Conservation (phyloP, 2,329 filamentous ascomycete species). For the Aspergillus hiratsukae region DNA sequence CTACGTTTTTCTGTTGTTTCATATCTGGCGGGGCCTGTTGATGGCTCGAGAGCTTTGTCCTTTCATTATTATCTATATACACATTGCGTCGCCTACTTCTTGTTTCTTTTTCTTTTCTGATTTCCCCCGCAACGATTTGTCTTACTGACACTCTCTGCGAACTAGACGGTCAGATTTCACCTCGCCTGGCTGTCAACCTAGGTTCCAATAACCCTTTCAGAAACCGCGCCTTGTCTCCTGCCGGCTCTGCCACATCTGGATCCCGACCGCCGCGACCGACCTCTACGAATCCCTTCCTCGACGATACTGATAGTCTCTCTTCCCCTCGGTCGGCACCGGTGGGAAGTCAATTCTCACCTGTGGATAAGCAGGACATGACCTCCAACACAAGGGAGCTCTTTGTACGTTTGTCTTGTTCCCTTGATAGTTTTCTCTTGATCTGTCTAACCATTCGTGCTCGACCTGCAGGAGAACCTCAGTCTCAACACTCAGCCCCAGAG, state of each 20-base stretch:
- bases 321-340: constrained; percentile 34
- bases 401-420: constrained; percentile 43
- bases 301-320: constrained; percentile 36
- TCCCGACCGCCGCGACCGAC: constrained; percentile 43
- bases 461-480: constrained; percentile 35
- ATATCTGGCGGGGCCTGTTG: constrained; percentile 13
- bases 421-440: background rate
- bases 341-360: constrained; percentile 27
- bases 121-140: constrained; percentile 4
- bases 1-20: constrained; percentile 12
- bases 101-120: background rate
- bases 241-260: constrained; percentile 24
- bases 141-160: constrained; percentile 6
- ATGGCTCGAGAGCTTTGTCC: background rate
- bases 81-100: constrained; percentile 3
- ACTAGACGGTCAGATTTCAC: constrained; percentile 30
- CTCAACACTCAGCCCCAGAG: constrained; percentile 31
- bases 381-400: constrained; percentile 55
- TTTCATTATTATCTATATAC: background rate
- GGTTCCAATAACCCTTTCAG: constrained; percentile 49
- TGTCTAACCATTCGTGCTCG: constrained; percentile 4
- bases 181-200: constrained; percentile 30
- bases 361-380: constrained; percentile 38
- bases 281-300: constrained; percentile 61
- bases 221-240: constrained; percentile 42